Conservation (phyloP, 1,284 basidiomycete genomes). For the Vanrija humicola region DNA sequence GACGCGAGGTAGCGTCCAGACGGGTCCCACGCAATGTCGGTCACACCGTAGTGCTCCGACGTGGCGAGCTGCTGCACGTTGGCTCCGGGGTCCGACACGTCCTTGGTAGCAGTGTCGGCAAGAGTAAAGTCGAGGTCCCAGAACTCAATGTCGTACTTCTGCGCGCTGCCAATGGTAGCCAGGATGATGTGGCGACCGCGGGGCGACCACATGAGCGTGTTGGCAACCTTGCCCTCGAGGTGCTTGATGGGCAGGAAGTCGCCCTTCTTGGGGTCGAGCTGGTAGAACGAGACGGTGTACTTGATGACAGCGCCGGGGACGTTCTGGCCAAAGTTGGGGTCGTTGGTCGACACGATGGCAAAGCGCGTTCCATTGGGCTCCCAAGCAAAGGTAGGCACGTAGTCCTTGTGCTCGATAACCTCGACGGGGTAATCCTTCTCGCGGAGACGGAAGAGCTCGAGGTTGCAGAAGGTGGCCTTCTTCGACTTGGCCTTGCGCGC, state of each 20-base stretch:
- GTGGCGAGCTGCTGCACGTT: conserved; percentile 77
- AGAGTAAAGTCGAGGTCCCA: conserved; percentile 94
- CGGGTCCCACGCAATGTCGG: conserved; percentile 98
- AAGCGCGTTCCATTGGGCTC: conserved; percentile 96
- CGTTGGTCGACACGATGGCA: conserved; percentile 89
- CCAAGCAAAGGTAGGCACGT: conserved; percentile 97
- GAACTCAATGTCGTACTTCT: conserved; percentile 97
- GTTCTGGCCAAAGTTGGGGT: conserved; percentile 86
- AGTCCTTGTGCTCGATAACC: conserved; percentile 95
- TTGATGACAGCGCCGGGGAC: conserved; percentile 89
- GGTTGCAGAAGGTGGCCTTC: conserved; percentile 97
- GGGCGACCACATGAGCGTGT: conserved; percentile 96
- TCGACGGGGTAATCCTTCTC: conserved; percentile 99
- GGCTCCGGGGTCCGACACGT: conserved; percentile 68
- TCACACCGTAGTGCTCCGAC: conserved; percentile 97
- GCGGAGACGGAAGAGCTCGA: conserved; percentile 95
- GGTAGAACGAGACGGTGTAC: conserved; percentile 95
- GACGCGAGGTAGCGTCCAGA: conserved; percentile 91
- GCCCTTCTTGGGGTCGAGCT: conserved; percentile 93
- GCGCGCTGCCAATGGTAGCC: conserved; percentile 89
- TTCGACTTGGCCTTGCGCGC: conserved; percentile 80
- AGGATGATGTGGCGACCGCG: conserved; percentile 93
- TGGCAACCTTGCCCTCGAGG: conserved; percentile 81
- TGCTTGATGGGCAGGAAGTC: conserved; percentile 87
- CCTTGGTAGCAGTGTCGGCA: conserved; percentile 61